Conservation (phyloP, 2,329 filamentous ascomycete species). For the Hypoxylon sp. region DNA sequence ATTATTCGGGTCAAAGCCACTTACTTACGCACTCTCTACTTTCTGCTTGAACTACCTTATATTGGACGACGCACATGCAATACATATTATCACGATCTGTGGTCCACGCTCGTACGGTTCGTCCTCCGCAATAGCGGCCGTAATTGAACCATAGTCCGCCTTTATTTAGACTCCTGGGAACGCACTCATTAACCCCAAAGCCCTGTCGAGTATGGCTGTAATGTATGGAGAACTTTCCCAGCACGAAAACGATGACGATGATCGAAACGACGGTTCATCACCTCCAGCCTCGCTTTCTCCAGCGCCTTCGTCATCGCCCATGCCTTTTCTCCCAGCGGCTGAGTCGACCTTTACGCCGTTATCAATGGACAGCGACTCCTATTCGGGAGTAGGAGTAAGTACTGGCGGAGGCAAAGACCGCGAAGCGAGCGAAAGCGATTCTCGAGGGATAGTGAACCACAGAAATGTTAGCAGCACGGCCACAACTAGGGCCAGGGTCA, state of each 20-base stretch:
- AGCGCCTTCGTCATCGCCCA: constrained; percentile 52
- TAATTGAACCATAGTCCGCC: constrained; percentile 10
- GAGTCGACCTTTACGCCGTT: constrained; percentile 53
- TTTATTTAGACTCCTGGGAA: constrained; percentile 10
- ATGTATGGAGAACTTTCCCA: constrained; percentile 49
- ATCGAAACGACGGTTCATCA: constrained; percentile 47
- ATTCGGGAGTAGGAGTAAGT: constrained; percentile 22
- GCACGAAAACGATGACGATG: constrained; percentile 48
- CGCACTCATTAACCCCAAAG: constrained; percentile 3
- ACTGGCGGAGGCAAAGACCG: constrained; percentile 10
- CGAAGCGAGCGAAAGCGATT: constrained; percentile 19
- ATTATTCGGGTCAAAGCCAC: constrained; percentile 4
- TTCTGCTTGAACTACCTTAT: constrained; percentile 17
- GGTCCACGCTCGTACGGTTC: constrained; percentile 16
- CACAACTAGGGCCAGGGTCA: constrained; percentile 41
- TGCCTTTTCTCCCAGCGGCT: constrained; percentile 51
- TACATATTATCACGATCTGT: constrained; percentile 16
- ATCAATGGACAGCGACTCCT: constrained; percentile 53
- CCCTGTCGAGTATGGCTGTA: constrained; percentile 44
- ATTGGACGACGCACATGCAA: constrained; percentile 30
- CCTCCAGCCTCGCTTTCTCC: constrained; percentile 50
- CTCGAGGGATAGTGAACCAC: constrained; percentile 27
- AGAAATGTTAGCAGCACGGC: constrained; percentile 40
- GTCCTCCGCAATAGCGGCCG: constrained; percentile 6
- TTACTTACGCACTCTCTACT: background rate